Percentiles rank a stretch among this genome's conserved stretches.
Conservation (phyloP, 108 stramenopile genomes). For the Cyclotella kingstonii region DNA sequence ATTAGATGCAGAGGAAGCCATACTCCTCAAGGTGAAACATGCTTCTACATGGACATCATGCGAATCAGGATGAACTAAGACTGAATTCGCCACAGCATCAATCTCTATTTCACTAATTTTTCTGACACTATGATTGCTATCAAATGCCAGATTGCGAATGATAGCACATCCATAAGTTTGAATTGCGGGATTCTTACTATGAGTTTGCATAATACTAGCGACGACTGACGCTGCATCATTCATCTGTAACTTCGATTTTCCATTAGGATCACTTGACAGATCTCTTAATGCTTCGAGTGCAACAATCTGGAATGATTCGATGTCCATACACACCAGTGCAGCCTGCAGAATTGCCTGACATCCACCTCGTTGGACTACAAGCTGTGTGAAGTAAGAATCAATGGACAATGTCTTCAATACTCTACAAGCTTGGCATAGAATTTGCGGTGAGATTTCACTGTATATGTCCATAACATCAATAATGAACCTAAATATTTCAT, state of each 20-base stretch:
- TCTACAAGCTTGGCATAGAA: constrained; percentile 33
- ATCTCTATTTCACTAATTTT: constrained; percentile 26
- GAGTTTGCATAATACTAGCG: constrained; percentile 23
- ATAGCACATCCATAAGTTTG: constrained; percentile 38
- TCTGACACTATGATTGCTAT: constrained; percentile 12
- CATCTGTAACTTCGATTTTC: constrained; percentile 15
- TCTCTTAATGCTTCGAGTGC: constrained; percentile 39
- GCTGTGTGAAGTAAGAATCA: constrained; percentile 21
- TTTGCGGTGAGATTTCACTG: constrained; percentile 4
- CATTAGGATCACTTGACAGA: constrained; percentile 20
- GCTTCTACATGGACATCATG: constrained; percentile 24
- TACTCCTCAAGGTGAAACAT: constrained; percentile 10
- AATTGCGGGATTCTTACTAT: constrained; percentile 20
- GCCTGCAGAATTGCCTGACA: constrained; percentile 37
- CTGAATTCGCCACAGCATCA: constrained; percentile 12
- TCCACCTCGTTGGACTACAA: constrained; percentile 29
- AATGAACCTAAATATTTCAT: constrained; percentile 35
- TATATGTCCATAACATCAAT: constrained; percentile 50
- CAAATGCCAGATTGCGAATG: constrained; percentile 33
- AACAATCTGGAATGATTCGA: constrained; percentile 24
- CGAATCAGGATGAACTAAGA: constrained; percentile 19
- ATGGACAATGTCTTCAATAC: constrained; percentile 31
- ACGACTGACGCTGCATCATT: constrained; percentile 14
- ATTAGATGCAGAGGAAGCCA: constrained; percentile 13
- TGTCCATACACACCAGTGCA: constrained; percentile 4